phyloP scores from a whole-genome alignment of 495 filamentous ascomycete species.

The Xylaria intraflava region DNA sequence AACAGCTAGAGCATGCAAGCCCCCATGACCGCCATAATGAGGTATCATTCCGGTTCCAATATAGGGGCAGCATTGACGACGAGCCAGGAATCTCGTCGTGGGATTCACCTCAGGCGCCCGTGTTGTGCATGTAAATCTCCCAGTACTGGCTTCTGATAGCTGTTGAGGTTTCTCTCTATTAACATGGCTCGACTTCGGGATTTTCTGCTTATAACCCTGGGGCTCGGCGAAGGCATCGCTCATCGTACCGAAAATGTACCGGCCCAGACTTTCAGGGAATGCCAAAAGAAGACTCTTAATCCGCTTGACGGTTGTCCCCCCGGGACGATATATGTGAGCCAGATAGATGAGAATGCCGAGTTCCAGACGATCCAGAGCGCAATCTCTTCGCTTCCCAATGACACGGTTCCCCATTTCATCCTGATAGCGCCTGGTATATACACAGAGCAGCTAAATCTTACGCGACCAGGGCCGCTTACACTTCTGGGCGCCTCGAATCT shows the following conservation, averaged over 20 bases:
- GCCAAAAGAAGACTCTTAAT: conserved; percentile 24
- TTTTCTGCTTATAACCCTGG: not conserved
- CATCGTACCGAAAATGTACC: conserved; percentile 11
- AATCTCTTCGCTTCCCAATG: conserved; percentile 47
- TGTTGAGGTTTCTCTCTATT: not conserved
- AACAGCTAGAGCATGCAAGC: not conserved
- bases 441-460: conserved; percentile 55
- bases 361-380: conserved; percentile 48
- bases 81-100: not conserved
- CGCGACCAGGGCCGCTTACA: conserved; percentile 48
- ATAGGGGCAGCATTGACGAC: not conserved
- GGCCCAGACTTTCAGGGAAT: conserved; percentile 15
- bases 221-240: not conserved
- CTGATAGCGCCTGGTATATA: conserved; percentile 51
- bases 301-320: conserved; percentile 37
- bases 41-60: not conserved
- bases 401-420: conserved; percentile 44
- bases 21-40: not conserved
- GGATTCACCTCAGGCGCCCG: not conserved
- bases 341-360: conserved; percentile 23
- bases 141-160: not conserved
- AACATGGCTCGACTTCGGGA: not conserved
- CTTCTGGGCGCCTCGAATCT: conserved; percentile 48
- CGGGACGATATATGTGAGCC: conserved; percentile 46
- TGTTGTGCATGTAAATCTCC: not conserved